These are phyloP conservation scores for Phytophthora lateralis DNA, from an alignment of 352 stramenopile species.

Conservation along the genomic window DNA sequence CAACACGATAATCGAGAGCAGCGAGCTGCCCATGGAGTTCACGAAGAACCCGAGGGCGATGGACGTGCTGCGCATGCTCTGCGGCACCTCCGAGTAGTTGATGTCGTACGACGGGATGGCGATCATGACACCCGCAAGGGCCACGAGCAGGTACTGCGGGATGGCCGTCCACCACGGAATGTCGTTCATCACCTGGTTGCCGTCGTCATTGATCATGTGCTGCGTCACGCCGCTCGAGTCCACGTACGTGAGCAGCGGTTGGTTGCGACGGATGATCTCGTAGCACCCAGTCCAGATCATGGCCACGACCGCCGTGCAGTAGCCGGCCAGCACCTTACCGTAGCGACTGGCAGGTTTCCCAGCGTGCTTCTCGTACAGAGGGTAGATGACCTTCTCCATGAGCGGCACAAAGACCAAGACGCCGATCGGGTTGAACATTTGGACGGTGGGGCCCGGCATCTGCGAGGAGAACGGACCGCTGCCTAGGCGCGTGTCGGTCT, in stretches of 20 bases:
- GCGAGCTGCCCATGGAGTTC: slow-evolving; percentile 57
- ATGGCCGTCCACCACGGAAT: slow-evolving; percentile 39
- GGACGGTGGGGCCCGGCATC: slow-evolving; percentile 52
- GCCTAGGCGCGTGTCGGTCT: slow-evolving; percentile 57
- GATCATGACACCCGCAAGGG: slow-evolving; percentile 48
- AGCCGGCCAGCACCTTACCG: slow-evolving; percentile 41
- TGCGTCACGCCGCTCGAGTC: slow-evolving; percentile 23
- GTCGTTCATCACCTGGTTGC: slow-evolving; percentile 26
- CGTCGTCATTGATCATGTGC: slow-evolving; percentile 39
- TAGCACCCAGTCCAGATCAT: slow-evolving; percentile 49
- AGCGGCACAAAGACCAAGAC: slow-evolving; percentile 49
- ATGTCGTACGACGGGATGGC: slow-evolving; percentile 47
- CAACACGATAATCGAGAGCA: slow-evolving; percentile 65
- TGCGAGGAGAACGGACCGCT: slow-evolving; percentile 39
- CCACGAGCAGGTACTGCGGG: slow-evolving; percentile 48
- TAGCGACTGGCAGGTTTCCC: slow-evolving; percentile 47
- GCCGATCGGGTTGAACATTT: slow-evolving; percentile 51
- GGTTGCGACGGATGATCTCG: slow-evolving; percentile 40
- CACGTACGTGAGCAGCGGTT: slow-evolving; percentile 24
- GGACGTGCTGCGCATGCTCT: slow-evolving; percentile 40
- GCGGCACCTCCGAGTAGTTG: slow-evolving; percentile 48
- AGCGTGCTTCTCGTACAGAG: slow-evolving; percentile 42
- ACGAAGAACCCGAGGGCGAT: slow-evolving; percentile 49
- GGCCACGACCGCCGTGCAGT: slow-evolving; percentile 40
- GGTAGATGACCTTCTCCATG: slow-evolving; percentile 45